Percentiles rank a stretch among this genome's conserved stretches.
These are phyloP conservation scores for Solioccasus polychromus DNA, from an alignment of 768 basidiomycete genomes.

Conservation along the genomic window DNA sequence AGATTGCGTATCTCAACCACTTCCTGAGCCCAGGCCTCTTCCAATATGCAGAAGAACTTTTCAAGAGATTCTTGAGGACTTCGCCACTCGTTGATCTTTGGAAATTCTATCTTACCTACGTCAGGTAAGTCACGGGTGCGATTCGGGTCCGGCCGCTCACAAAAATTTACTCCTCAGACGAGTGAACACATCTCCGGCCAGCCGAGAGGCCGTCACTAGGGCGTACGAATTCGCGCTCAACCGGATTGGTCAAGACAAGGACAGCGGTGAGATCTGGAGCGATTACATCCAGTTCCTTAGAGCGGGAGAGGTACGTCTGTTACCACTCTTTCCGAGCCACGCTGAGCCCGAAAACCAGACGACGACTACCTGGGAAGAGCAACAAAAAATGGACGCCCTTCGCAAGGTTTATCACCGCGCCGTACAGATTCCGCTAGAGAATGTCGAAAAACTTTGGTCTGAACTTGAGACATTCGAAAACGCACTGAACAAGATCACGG, in stretches of 20 bases:
- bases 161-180: slow-evolving; percentile 43
- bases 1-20: slow-evolving; percentile 81
- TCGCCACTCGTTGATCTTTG: slow-evolving; percentile 89
- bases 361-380: slow-evolving; percentile 89
- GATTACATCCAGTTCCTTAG: slow-evolving; percentile 92
- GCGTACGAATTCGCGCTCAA: slow-evolving; percentile 93
- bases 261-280: slow-evolving; percentile 88
- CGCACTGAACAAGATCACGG: slow-evolving; percentile 82
- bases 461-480: slow-evolving; percentile 93
- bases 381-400: slow-evolving; percentile 91
- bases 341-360: slow-evolving; percentile 38
- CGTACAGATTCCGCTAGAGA: slow-evolving; percentile 91
- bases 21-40: slow-evolving; percentile 66
- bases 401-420: slow-evolving; percentile 92
- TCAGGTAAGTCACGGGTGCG: slow-evolving; percentile 57
- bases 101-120: slow-evolving; percentile 92
- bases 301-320: slow-evolving; percentile 62
- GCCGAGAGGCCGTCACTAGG: slow-evolving; percentile 76
- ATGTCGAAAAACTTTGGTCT: slow-evolving; percentile 90
- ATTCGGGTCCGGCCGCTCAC: slow-evolving; percentile 7
- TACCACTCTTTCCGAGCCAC: neutral
- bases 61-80: slow-evolving; percentile 79
- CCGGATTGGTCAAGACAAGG: slow-evolving; percentile 88
- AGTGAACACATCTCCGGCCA: slow-evolving; percentile 60
- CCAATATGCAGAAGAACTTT: slow-evolving; percentile 80